Conservation (phyloP, 495 filamentous ascomycete genomes). For the Cenococcum geophilum region DNA sequence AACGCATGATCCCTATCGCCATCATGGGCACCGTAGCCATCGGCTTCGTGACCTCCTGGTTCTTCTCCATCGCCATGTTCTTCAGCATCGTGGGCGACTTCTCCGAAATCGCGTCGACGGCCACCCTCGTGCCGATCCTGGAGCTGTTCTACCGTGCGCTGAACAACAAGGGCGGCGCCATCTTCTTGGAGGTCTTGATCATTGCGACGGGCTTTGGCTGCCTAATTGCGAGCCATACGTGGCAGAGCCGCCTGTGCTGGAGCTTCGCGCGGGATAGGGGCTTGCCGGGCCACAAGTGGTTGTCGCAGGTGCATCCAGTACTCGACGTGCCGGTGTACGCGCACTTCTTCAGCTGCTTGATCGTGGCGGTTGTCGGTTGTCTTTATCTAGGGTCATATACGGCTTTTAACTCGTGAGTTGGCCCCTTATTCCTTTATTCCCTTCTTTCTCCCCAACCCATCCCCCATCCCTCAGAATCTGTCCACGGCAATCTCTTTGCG, state of each 20-base stretch:
- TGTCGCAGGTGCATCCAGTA: conserved; percentile 45
- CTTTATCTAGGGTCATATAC: conserved; percentile 51
- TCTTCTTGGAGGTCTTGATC: conserved; percentile 50
- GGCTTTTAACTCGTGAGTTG: conserved; percentile 50
- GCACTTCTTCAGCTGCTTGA: conserved; percentile 45
- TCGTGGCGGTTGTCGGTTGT: conserved; percentile 48
- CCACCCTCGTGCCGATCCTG: conserved; percentile 53
- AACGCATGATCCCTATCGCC: conserved; percentile 47
- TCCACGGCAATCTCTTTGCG: too few relatives aligned
- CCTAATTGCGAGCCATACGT: conserved; percentile 51
- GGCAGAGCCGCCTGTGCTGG: conserved; percentile 56
- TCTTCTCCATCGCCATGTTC: conserved; percentile 53
- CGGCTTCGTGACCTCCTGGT: conserved; percentile 53
- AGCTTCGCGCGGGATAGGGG: conserved; percentile 55
- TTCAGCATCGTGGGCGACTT: conserved; percentile 52
- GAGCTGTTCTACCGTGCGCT: conserved; percentile 54
- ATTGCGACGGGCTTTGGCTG: conserved; percentile 53
- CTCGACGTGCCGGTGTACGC: conserved; percentile 52
- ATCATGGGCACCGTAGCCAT: conserved; percentile 57
- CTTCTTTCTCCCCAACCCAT: too few relatives aligned
- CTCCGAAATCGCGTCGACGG: conserved; percentile 40
- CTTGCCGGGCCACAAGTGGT: conserved; percentile 45
- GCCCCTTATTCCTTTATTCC: conserved; percentile 5
- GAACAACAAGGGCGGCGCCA: conserved; percentile 47
- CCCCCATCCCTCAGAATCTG: too few relatives aligned